Percentiles rank a stretch among this genome's conserved stretches.
Evolutionary conservation across 1,284 basidiomycete species (phyloP).

Genomic region (Boletellus deceptivus): DNA sequence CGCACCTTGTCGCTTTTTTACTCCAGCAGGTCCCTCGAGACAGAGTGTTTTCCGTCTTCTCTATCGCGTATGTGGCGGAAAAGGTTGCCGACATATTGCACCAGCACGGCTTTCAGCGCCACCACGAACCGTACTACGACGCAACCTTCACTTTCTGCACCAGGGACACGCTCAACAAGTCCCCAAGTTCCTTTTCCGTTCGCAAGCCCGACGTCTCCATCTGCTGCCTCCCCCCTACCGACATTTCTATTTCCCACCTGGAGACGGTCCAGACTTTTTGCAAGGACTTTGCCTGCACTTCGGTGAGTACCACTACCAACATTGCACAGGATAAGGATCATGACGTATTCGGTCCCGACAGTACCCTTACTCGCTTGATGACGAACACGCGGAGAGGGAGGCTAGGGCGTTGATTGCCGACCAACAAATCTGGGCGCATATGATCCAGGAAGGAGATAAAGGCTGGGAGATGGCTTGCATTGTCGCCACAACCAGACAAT

Average conservation of each 20-base stretch:
- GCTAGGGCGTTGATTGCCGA: constrained; percentile 49
- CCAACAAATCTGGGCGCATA: constrained; percentile 60
- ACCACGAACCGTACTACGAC: constrained; percentile 55
- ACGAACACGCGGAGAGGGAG: constrained; percentile 45
- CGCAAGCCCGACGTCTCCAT: constrained; percentile 20
- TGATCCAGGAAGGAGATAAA: constrained; percentile 32
- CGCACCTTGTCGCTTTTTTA: constrained; percentile 36
- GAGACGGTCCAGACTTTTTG: constrained; percentile 47
- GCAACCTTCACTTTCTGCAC: constrained; percentile 60
- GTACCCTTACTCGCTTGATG: constrained; percentile 53
- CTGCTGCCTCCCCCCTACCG: constrained; percentile 45
- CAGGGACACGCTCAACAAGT: constrained; percentile 37
- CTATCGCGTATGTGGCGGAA: constrained; percentile 46
- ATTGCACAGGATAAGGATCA: neutral
- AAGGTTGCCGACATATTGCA: constrained; percentile 48
- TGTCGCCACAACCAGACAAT: constrained; percentile 50
- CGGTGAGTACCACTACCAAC: constrained; percentile 41
- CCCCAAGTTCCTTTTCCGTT: constrained; percentile 23
- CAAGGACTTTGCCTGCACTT: constrained; percentile 53
- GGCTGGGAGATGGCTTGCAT: constrained; percentile 54
- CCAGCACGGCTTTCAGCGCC: constrained; percentile 33
- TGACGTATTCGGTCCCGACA: constrained; percentile 22
- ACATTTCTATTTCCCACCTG: constrained; percentile 37
- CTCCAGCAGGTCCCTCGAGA: constrained; percentile 25
- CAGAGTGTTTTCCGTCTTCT: constrained; percentile 68